Evolutionary conservation across 2,329 filamentous ascomycete genomes (phyloP).

Genomic region (Coniochaeta prunicola): DNA sequence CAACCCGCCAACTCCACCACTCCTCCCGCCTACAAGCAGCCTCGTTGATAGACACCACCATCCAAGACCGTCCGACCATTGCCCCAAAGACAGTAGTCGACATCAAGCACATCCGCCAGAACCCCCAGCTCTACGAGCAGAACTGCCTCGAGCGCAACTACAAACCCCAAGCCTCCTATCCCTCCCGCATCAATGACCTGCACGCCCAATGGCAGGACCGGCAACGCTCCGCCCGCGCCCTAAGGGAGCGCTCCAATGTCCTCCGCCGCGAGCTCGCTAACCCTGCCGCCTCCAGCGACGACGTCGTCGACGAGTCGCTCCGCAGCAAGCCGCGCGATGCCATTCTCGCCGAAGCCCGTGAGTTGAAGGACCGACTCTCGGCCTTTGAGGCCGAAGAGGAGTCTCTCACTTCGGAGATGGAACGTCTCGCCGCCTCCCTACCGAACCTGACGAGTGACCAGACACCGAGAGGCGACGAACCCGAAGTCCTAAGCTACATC

Average conservation of each 20-base stretch:
- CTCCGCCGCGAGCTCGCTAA: conserved; percentile 52
- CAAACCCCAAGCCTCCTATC: conserved; percentile 43
- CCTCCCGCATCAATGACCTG: conserved; percentile 47
- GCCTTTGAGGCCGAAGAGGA: conserved; percentile 55
- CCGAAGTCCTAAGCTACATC: conserved; percentile 66
- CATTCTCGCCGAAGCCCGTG: conserved; percentile 56
- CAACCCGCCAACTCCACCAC: not conserved
- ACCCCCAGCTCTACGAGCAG: conserved; percentile 69
- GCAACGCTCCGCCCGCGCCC: conserved; percentile 50
- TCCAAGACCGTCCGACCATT: conserved; percentile 47
- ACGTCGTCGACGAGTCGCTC: conserved; percentile 12
- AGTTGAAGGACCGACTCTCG: conserved; percentile 55
- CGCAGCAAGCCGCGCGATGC: conserved; percentile 32
- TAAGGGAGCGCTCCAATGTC: conserved; percentile 61
- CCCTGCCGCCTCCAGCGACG: conserved; percentile 35
- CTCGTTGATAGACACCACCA: not conserved
- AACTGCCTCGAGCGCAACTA: conserved; percentile 89
- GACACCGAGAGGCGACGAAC: conserved; percentile 65
- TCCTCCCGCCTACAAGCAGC: not conserved
- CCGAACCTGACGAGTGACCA: conserved; percentile 77
- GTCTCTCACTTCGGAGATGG: conserved; percentile 57
- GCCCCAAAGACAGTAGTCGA: conserved; percentile 77
- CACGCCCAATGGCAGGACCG: conserved; percentile 52
- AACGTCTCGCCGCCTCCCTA: conserved; percentile 65
- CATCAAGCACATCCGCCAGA: conserved; percentile 83